phyloP scores from a whole-genome alignment of 1,284 basidiomycete species.

The Puccinia sorghi region DNA sequence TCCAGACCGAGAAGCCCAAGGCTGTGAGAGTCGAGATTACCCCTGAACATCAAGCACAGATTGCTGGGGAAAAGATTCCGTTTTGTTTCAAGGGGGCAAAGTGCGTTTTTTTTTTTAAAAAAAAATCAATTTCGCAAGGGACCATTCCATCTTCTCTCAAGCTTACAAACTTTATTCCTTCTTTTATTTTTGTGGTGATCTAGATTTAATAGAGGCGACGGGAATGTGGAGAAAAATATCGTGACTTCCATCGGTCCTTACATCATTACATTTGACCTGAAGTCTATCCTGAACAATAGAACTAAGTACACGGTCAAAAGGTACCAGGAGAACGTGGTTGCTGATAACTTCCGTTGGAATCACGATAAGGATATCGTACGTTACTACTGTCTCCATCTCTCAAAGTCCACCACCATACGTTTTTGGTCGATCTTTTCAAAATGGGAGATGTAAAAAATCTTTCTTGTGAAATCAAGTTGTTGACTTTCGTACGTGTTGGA shows the following conservation, averaged over 20 bases:
- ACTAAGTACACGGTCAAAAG: constrained; percentile 58
- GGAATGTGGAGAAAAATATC: constrained; percentile 53
- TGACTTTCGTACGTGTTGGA: background rate
- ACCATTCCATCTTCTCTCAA: background rate
- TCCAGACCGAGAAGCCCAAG: constrained; percentile 86
- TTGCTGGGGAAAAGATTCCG: constrained; percentile 4
- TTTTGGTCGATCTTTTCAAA: background rate
- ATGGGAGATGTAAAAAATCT: too few species aligned
- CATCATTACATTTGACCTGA: constrained; percentile 37
- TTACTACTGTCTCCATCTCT: constrained; percentile 41
- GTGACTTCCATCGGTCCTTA: constrained; percentile 37
- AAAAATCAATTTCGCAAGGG: too few species aligned
- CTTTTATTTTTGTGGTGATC: background rate
- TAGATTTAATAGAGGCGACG: constrained; percentile 67
- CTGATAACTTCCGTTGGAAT: constrained; percentile 93
- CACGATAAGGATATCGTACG: constrained; percentile 90
- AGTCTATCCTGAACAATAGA: constrained; percentile 50
- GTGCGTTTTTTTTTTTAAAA: constrained; percentile 3
- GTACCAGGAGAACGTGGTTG: constrained; percentile 90
- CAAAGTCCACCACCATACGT: background rate
- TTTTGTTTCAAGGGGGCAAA: constrained; percentile 30
- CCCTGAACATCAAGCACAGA: constrained; percentile 68
- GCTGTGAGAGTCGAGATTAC: constrained; percentile 85
- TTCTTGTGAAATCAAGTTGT: too few species aligned
- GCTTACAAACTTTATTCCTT: background rate